Evolutionary conservation across 495 filamentous ascomycete genomes (phyloP).

Genomic region (Haplographium delicatum): DNA sequence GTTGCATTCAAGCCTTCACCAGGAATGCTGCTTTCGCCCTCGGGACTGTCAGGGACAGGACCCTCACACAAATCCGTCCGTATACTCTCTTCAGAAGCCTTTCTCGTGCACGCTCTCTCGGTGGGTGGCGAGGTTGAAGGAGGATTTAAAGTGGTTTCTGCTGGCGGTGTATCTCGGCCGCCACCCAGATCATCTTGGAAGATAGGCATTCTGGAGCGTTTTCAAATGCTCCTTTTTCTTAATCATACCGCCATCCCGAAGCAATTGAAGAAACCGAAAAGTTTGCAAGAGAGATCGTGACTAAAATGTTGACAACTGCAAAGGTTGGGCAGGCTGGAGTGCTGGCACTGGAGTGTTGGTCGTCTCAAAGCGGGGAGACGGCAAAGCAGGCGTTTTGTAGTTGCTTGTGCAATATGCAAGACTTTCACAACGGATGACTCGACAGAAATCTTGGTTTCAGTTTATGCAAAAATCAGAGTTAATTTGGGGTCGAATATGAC

Average conservation of each 20-base stretch:
- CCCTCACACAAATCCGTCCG: slow-evolving; percentile 54
- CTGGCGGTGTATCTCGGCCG: slow-evolving; percentile 20
- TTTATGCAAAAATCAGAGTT: neutral
- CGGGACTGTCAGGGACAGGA: slow-evolving; percentile 36
- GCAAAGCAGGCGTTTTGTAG: neutral
- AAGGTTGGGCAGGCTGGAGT: no score
- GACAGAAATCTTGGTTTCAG: slow-evolving; percentile 1
- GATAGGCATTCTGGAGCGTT: slow-evolving; percentile 50
- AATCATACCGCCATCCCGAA: slow-evolving; percentile 19
- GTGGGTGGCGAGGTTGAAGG: slow-evolving; percentile 9
- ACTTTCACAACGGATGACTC: slow-evolving; percentile 9
- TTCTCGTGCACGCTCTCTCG: slow-evolving; percentile 13
- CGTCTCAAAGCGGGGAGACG: slow-evolving; percentile 16
- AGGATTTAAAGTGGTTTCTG: slow-evolving; percentile 13
- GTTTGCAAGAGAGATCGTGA: slow-evolving; percentile 5
- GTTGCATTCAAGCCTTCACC: slow-evolving; percentile 2
- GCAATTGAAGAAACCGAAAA: slow-evolving; percentile 13
- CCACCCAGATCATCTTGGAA: slow-evolving; percentile 43
- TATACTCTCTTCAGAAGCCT: slow-evolving; percentile 37
- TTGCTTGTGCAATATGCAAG: slow-evolving; percentile 11
- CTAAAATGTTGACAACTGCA: no score
- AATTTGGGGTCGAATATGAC: neutral
- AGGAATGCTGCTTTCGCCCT: slow-evolving; percentile 21
- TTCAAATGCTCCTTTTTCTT: slow-evolving; percentile 6
- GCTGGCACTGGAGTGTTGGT: slow-evolving; percentile 2